Evolutionary conservation across 192 early-diverging fungal species (phyloP), one percentile per base, ranked within the genome.

Genomic region (Backusella psychrophila): DNA sequence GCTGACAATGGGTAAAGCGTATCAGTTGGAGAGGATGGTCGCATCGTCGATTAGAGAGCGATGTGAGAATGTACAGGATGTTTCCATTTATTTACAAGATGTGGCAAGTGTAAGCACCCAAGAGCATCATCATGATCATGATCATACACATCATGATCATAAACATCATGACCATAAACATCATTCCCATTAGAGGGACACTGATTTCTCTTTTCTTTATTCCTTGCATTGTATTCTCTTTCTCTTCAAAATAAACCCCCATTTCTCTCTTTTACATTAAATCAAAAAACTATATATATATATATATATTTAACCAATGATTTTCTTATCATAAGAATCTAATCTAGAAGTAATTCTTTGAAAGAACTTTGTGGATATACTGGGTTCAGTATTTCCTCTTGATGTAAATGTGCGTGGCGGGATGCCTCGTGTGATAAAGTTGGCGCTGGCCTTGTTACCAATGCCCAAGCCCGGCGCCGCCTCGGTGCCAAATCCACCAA

Each of bases 1-100:
- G 8, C 72, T 90, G 23, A 83, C 74, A 3, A 84, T 90, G 33
- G 68, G 56, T 9, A 71, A 84, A 21, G 88, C 88, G 12, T 84
- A 87, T 81, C 67, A 78, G 19, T 66, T 88, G 17, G 77, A 82
- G 63, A 74, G 76, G 67, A 21, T 41, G 29, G 77, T 85, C 1
- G 53, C 74, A 39, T 26, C 68, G 23, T 39, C 72, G 0, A 63
- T 85, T 35, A 83, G 80, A 44, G 23, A 70, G 0, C 65, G 81
- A 67, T 83, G 80, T 73, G 52, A 72, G n/a, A 70, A 66, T 73
- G 79, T 83, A 15, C 83, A 81, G 66, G 79, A 83, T 73, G 76
- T 85, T 0, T 49, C 75, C 29, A 72, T 85, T 11, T 78, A 83
- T 76, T 66, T 85, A 19, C 77, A 85, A 36, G 80, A 75, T 29